phyloP scores from a whole-genome alignment of 2,329 filamentous ascomycete species.

The Epichloe gansuensis region DNA sequence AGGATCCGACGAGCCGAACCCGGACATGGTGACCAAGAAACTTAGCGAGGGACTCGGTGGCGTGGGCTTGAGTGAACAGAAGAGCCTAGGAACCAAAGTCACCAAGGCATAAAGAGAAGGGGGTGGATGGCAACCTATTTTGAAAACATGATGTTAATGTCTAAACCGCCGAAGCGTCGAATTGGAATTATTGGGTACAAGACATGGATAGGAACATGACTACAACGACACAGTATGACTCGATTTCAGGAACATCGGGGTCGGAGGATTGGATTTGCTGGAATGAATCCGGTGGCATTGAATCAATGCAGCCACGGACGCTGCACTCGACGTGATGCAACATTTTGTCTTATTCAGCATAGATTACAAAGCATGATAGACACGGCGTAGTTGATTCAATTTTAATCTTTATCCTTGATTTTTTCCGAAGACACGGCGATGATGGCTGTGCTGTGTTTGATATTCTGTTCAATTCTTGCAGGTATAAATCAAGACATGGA shows the following conservation, averaged over 20 bases:
- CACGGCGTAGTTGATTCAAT: background rate
- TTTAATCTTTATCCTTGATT: no score
- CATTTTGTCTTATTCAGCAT: background rate
- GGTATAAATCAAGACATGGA: no score
- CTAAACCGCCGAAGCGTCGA: background rate
- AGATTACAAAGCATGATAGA: constrained; percentile 2
- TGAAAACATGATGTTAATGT: background rate
- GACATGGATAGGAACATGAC: background rate
- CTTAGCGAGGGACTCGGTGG: constrained; percentile 23
- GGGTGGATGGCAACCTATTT: background rate
- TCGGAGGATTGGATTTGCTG: background rate
- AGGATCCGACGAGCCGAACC: constrained; percentile 40
- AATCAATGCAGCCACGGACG: background rate
- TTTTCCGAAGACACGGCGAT: no score
- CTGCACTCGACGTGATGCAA: background rate
- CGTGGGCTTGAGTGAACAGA: constrained; percentile 10
- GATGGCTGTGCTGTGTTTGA: no score
- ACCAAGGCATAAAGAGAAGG: background rate
- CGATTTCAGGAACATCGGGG: no score
- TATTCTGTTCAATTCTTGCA: no score
- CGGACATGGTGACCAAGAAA: constrained; percentile 28
- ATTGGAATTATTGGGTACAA: background rate
- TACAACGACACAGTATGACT: background rate
- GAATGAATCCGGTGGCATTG: background rate
- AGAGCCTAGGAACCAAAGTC: constrained; percentile 13